Conservation (phyloP, 1,284 basidiomycete species). For the Microbotryomycetes sp. region DNA sequence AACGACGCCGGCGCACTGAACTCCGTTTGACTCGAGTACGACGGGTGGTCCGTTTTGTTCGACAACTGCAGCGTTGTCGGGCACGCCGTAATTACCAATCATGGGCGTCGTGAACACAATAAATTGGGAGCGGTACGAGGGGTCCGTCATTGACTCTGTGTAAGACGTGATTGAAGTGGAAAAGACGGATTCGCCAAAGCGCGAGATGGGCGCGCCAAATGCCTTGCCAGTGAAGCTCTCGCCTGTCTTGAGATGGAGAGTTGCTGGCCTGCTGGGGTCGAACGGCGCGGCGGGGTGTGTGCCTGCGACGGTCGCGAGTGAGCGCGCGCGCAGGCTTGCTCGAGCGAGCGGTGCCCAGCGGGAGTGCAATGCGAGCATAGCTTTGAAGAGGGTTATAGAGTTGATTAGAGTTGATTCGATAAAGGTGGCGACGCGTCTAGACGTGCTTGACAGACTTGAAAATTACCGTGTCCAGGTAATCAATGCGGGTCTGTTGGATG, state of each 20-base stretch:
- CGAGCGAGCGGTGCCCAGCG: background rate
- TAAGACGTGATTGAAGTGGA: constrained; percentile 98
- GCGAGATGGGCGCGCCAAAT: constrained; percentile 81
- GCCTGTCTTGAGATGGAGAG: constrained; percentile 87
- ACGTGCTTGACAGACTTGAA: background rate
- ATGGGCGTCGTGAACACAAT: constrained; percentile 97
- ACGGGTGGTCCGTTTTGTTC: constrained; percentile 66
- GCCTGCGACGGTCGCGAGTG: background rate
- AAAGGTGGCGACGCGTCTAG: background rate
- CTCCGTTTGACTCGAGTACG: constrained; percentile 76
- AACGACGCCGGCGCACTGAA: constrained; percentile 88
- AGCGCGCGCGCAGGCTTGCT: background rate
- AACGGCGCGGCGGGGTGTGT: constrained; percentile 13
- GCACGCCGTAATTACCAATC: constrained; percentile 98
- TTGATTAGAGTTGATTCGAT: background rate
- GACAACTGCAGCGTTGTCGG: constrained; percentile 52
- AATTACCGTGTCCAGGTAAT: constrained; percentile 5
- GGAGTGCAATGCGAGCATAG: background rate
- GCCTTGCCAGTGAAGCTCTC: constrained; percentile 82
- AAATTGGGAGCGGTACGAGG: constrained; percentile 95
- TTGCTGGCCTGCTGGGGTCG: constrained; percentile 55
- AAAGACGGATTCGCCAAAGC: constrained; percentile 96
- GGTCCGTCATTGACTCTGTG: constrained; percentile 99
- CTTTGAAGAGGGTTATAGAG: background rate
- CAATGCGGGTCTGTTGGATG: constrained; percentile 1